Evolutionary conservation across 306 rosid species (phyloP), one percentile per base, ranked within the genome.

Genomic region (Casuarina glauca): DNA sequence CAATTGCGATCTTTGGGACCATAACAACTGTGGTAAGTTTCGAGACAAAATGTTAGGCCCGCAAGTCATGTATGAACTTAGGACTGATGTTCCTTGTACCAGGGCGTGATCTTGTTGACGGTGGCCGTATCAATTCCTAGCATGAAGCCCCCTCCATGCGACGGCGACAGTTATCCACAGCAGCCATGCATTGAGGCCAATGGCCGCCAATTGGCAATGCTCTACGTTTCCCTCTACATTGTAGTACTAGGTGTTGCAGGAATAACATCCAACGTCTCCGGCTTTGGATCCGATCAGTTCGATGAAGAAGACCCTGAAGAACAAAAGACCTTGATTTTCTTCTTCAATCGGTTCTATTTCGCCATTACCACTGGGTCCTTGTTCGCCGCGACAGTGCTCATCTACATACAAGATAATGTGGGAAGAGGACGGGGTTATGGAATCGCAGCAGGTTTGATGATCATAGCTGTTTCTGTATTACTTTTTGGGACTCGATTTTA

Each of bases 351-450:
- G 75, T 89, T 95, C 90, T 95, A 92, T 64, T 92, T 92, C 74
- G 83, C 83, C n/a, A 85, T 95, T 32, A 92, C 97, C 73, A 75
- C 89, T 5, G 97, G 98, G 36, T 95, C 98, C 48, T 76, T 92
- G 5, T 95, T 95, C 64, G 84, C 97, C 20, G 97, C 89, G 15
- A 15, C 87, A 38, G 97, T 92, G 45, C 86, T 92, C 78, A 95
- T 95, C 63, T 95, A 92, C 78, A 82, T 95, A 61, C 98, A 92
- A 84, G 98, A 92, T 35, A 81, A 90, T 54, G 84, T 92, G 43
- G 97, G 97, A 57, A 88, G 98, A 85, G 97, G 96, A 0, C 86
- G 90, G 86, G 97, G 98, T 0, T 95, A 91, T 84, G 98, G 98
- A 58, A 86, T 95, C 63, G 89, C 97, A 26, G 97, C 93, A 20